A percentile compares a stretch with the other conserved stretches of the same genome.
These are phyloP conservation scores for Suillus variegatus DNA, from an alignment of 768 basidiomycete genomes.

Conservation along the genomic window DNA sequence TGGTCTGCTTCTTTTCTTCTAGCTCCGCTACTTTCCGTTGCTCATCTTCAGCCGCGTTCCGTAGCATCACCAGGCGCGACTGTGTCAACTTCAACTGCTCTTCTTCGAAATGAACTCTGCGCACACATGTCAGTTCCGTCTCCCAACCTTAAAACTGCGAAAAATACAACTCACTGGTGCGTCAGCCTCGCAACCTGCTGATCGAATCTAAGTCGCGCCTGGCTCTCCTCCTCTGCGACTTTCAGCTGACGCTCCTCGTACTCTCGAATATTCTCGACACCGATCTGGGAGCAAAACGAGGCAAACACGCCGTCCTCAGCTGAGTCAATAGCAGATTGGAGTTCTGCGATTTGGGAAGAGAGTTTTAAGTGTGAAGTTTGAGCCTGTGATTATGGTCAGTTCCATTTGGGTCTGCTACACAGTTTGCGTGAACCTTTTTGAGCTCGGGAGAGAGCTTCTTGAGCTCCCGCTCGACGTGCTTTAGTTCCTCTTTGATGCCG, in stretches of 20 bases:
- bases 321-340: conserved; percentile 61
- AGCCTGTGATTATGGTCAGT: conserved; percentile 40
- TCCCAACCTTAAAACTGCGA: neutral
- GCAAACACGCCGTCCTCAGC: conserved; percentile 83
- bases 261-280: conserved; percentile 81
- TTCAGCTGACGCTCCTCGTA: conserved; percentile 93
- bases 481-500: conserved; percentile 83
- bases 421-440: conserved; percentile 54
- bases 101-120: conserved; percentile 77
- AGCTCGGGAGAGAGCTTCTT: conserved; percentile 68
- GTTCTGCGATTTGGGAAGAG: conserved; percentile 51
- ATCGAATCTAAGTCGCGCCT: conserved; percentile 78
- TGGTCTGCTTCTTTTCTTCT: conserved; percentile 52
- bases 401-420: neutral
- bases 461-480: conserved; percentile 73
- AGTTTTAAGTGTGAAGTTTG: conserved; percentile 53
- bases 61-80: conserved; percentile 61
- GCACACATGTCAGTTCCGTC: neutral
- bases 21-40: conserved; percentile 52
- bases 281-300: conserved; percentile 77
- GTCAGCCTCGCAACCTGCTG: conserved; percentile 84
- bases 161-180: conserved; percentile 65
- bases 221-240: conserved; percentile 85
- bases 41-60: conserved; percentile 54
- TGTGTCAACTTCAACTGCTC: conserved; percentile 68